phyloP scores from a whole-genome alignment of 306 rosid genomes.

The Begonia masoniana region DNA sequence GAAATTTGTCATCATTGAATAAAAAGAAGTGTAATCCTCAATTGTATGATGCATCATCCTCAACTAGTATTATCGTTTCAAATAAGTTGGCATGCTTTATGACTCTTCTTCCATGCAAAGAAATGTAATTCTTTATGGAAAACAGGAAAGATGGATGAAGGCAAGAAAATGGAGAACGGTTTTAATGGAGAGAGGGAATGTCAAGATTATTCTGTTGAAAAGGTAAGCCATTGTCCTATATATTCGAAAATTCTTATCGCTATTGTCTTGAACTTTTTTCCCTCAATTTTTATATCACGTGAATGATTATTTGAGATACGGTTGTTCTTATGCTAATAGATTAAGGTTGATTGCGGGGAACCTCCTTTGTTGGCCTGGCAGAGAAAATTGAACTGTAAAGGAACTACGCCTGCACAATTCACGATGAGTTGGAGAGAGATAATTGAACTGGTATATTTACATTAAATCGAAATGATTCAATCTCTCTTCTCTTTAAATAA shows the following conservation, averaged over 20 bases:
- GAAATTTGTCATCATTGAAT: background rate
- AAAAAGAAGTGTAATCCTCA: background rate
- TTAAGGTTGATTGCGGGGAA: conserved; percentile 49
- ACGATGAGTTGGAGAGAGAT: conserved; percentile 41
- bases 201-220: background rate
- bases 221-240: background rate
- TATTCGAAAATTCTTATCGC: background rate
- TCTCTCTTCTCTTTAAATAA: background rate
- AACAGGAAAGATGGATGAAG: background rate
- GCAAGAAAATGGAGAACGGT: background rate
- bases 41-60: too few species aligned
- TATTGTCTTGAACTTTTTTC: background rate
- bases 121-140: background rate
- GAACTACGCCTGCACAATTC: conserved; percentile 20
- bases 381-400: conserved; percentile 40
- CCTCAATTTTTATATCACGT: background rate
- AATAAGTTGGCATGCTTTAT: too few species aligned
- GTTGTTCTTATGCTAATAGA: conserved; percentile 6
- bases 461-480: background rate
- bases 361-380: conserved; percentile 69
- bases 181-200: background rate
- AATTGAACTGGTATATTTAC: conserved; percentile 46
- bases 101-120: background rate
- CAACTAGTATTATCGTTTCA: background rate
- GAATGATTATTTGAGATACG: conserved; percentile 1